Evolutionary conservation across 176 grass and related monocot genomes (phyloP).

Genomic region (Panicum miliaceum): DNA sequence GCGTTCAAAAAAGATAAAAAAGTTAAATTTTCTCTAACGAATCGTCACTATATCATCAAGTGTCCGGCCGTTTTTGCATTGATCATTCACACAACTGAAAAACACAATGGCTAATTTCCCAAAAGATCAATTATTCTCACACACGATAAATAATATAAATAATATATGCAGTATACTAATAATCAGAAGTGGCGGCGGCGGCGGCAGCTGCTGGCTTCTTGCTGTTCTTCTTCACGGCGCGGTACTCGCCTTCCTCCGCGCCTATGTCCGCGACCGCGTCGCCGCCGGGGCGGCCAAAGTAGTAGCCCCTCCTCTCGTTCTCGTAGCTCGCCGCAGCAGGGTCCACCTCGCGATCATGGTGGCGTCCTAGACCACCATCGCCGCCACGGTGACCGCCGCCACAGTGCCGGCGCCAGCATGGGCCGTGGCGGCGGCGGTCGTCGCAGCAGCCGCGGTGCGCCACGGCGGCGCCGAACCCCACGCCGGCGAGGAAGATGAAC

Average conservation of each 20-base stretch:
- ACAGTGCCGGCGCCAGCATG: neutral
- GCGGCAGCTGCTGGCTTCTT: neutral
- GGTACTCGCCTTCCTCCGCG: neutral
- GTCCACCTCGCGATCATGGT: neutral
- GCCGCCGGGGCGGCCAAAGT: too few relatives aligned
- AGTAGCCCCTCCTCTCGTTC: neutral
- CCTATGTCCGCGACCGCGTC: neutral
- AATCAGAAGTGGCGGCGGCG: neutral
- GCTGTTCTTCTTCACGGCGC: neutral
- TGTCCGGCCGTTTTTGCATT: too few relatives aligned
- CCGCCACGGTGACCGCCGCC: neutral
- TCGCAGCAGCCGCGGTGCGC: neutral
- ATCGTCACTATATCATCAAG: too few relatives aligned
- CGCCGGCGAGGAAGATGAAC: neutral
- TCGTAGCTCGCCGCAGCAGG: neutral
- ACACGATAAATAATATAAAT: too few relatives aligned
- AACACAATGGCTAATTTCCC: too few relatives aligned
- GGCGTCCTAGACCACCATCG: neutral
- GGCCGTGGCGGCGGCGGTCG: neutral
- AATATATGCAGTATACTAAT: neutral
- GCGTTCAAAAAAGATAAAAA: too few relatives aligned
- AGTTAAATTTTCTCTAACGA: too few relatives aligned
- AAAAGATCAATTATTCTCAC: too few relatives aligned
- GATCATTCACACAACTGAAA: too few relatives aligned
- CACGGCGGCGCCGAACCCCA: neutral